A percentile compares a stretch with the other conserved stretches of the same genome.
Evolutionary conservation across 768 basidiomycete genomes (phyloP).

Genomic region (Lactifluus rugatus): DNA sequence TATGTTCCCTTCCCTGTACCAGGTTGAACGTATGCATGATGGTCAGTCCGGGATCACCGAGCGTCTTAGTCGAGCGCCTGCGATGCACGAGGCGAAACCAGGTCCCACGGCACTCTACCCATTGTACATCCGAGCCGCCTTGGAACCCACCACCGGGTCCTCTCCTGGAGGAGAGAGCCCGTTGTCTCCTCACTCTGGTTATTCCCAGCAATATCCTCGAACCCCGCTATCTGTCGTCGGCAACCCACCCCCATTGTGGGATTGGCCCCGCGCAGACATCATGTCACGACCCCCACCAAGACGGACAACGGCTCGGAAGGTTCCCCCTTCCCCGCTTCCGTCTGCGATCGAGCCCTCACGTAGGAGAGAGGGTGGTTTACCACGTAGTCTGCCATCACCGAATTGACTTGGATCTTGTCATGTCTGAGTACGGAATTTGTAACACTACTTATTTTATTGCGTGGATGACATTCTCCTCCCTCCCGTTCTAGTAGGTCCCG

Average conservation of each 20-base stretch:
- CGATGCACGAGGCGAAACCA: background rate
- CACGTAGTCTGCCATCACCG: background rate
- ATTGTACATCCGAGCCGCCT: conserved; percentile 4
- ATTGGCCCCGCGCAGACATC: conserved; percentile 20
- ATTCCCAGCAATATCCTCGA: background rate
- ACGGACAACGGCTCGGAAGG: background rate
- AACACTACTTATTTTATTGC: background rate
- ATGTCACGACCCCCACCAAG: conserved; percentile 10
- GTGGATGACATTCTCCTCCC: background rate
- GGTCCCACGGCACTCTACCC: conserved; percentile 9
- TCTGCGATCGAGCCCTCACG: background rate
- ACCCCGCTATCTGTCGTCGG: background rate
- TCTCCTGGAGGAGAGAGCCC: background rate
- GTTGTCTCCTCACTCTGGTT: background rate
- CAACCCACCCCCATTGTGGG: conserved; percentile 10
- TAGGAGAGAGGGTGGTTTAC: background rate
- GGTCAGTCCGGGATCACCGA: background rate
- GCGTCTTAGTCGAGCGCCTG: background rate
- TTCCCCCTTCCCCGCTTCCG: background rate
- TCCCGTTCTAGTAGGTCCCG: background rate
- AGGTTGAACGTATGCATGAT: background rate
- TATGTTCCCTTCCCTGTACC: background rate
- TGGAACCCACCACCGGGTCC: background rate
- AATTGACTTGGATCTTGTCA: background rate
- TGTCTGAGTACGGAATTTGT: background rate